Base-by-base conservation (phyloP, 1,284 basidiomycete species). In the Papiliotrema fonsecae region DNA sequence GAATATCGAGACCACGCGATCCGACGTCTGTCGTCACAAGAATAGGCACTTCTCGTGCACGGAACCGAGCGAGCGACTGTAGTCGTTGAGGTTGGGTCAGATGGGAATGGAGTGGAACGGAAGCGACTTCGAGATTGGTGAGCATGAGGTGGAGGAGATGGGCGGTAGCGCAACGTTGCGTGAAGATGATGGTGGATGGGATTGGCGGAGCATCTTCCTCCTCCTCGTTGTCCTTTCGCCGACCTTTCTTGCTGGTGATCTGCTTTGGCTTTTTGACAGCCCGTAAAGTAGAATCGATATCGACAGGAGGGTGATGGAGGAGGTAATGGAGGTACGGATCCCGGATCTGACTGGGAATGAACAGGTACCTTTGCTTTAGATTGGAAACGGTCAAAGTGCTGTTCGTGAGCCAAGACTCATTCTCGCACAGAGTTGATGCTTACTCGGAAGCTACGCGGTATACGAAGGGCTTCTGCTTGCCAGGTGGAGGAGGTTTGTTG, bases 21-120 rank as follows among this genome's bases (percentile, higher is more conserved):
- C 91, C 94, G 24, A 98, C 91, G 69, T 97, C 94, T 2, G 94
- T 97, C 22, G 88, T 91, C 44, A 99, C 81, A 26, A 99, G 78
- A 38, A 98, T 86, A 2, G 92, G 91, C 30, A 97, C 85, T 47
- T 93, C 82, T 27, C 81, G 84, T 0, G 88, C 83, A 48, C 90
- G 82, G 76, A 98, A 99, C n/a, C 88, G 75, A 4, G 84, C 82
- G 16, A 99, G 77, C 5, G 89, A 90, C 2, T 81, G 78, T 38
- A 97, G 75, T 16, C 96, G 82, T 62, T 93, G 87, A 32, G 88
- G 83, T 72, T 99, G 70, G 13, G 87, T 88, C 16, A 99, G 80
- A 34, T 90, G 83, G 3, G 93, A 97, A 74, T 99, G 96, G 25
- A 99, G 78, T 6, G 93, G 84, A 0, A 92, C 88, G 51, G 85